Evolutionary conservation across 345 rosid genomes (phyloP).

Genomic region (Heritiera fomes): DNA sequence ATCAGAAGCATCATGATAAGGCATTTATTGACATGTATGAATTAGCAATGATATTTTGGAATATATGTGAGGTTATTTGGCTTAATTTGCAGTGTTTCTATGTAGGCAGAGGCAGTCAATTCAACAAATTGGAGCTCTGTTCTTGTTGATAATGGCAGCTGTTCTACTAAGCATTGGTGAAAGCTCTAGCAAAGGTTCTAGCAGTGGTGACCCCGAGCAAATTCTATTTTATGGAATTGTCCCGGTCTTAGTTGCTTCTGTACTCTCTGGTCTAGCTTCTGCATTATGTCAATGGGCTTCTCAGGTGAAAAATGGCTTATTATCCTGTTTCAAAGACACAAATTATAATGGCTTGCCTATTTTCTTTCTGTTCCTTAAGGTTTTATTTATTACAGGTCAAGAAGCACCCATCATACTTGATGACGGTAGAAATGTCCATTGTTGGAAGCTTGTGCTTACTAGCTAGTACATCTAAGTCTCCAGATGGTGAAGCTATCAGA

Average conservation of each 20-base stretch:
- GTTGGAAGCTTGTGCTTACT: conserved; percentile 92
- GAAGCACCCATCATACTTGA: conserved; percentile 91
- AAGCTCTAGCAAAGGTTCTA: conserved; percentile 76
- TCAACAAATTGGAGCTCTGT: conserved; percentile 88
- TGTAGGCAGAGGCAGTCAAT: conserved; percentile 89
- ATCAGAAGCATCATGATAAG: neutral
- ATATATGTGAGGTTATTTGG: neutral
- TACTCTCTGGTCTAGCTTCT: conserved; percentile 96
- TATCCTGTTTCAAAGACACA: neutral
- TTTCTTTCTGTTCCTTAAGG: conserved; percentile 8
- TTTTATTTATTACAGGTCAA: conserved; percentile 59
- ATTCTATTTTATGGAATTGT: conserved; percentile 82
- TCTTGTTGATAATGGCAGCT: conserved; percentile 85
- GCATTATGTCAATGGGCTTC: conserved; percentile 97
- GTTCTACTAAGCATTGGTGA: conserved; percentile 93
- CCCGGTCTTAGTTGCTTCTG: conserved; percentile 92
- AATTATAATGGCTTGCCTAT: neutral
- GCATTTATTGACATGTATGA: neutral
- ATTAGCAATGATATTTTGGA: neutral
- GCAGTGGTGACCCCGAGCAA: conserved; percentile 52
- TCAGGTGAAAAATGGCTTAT: conserved; percentile 50
- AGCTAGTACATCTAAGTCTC: conserved; percentile 80
- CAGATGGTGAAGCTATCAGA: conserved; percentile 93
- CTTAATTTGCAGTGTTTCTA: conserved; percentile 22
- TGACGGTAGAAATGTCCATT: conserved; percentile 96